Evolutionary conservation across 163 green algal species (phyloP).

Genomic region (Scenedesmus sp.): DNA sequence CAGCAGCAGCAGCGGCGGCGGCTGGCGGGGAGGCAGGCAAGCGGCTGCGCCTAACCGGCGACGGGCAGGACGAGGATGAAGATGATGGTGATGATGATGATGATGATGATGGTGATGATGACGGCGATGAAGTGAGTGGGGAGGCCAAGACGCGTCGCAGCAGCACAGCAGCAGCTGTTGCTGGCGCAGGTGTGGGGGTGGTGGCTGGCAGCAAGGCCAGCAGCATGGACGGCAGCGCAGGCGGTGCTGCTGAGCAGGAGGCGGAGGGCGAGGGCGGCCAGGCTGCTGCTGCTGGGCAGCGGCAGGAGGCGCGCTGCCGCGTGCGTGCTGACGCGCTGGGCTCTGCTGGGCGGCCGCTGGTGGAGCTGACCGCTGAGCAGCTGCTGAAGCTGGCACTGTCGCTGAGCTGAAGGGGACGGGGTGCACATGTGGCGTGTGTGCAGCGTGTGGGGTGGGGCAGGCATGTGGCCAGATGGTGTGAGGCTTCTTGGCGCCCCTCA

Average conservation of each 20-base stretch:
- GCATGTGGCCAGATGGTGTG: neutral
- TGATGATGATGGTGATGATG: constrained; percentile 6
- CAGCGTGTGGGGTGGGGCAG: neutral
- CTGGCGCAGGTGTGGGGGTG: neutral
- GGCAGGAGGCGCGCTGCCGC: neutral
- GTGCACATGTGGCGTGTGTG: neutral
- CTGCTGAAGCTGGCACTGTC: constrained; percentile 28
- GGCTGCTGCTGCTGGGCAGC: neutral
- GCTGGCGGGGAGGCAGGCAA: constrained; percentile 17
- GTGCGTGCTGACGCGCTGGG: constrained; percentile 14
- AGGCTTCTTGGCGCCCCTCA: neutral
- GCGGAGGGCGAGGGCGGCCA: neutral
- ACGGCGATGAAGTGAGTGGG: neutral
- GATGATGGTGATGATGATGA: neutral
- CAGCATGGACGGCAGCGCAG: neutral
- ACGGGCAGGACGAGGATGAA: neutral
- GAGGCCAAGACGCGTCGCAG: neutral
- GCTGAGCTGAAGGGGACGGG: neutral
- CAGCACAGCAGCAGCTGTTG: constrained; percentile 17
- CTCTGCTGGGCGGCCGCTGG: constrained; percentile 7
- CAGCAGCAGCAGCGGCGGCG: neutral
- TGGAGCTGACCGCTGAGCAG: constrained; percentile 38
- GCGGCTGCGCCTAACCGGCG: neutral
- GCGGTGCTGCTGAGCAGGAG: neutral
- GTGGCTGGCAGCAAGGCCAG: neutral